Percentiles rank a stretch among this genome's conserved stretches.
Evolutionary conservation across 2,329 filamentous ascomycete genomes (phyloP).

Genomic region (Torrubiella hemipterigena): DNA sequence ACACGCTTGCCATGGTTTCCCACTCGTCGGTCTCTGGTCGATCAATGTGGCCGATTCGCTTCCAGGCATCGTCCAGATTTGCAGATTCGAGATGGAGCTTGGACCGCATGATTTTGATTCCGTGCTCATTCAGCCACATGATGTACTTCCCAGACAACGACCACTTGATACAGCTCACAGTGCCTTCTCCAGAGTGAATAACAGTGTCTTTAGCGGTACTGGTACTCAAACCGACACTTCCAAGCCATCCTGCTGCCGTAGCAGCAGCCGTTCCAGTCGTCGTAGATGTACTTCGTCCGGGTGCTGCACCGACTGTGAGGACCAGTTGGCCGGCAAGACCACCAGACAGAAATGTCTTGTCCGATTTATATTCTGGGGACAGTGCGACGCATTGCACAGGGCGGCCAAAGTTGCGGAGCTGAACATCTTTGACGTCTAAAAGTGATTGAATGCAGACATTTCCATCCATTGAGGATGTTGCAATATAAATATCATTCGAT

Average conservation of each 20-base stretch:
- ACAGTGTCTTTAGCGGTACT: slow-evolving; percentile 76
- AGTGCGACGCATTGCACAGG: slow-evolving; percentile 85
- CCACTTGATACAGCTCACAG: slow-evolving; percentile 88
- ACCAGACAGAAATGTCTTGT: slow-evolving; percentile 81
- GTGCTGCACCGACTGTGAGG: slow-evolving; percentile 68
- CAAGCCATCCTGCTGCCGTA: slow-evolving; percentile 80
- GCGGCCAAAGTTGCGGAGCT: slow-evolving; percentile 82
- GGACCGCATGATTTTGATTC: slow-evolving; percentile 94
- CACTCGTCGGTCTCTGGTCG: slow-evolving; percentile 76
- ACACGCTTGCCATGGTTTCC: slow-evolving; percentile 94
- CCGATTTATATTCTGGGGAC: slow-evolving; percentile 89
- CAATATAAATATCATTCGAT: slow-evolving; percentile 87
- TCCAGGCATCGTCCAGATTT: slow-evolving; percentile 81
- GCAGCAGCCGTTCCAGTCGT: slow-evolving; percentile 75
- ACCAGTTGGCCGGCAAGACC: slow-evolving; percentile 81
- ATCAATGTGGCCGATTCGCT: slow-evolving; percentile 83
- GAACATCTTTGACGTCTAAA: slow-evolving; percentile 78
- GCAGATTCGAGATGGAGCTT: slow-evolving; percentile 67
- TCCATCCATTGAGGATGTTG: slow-evolving; percentile 87
- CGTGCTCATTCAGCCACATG: slow-evolving; percentile 91
- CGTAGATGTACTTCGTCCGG: slow-evolving; percentile 76
- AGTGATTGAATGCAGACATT: slow-evolving; percentile 88
- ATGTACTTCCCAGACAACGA: slow-evolving; percentile 86
- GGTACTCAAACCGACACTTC: slow-evolving; percentile 68
- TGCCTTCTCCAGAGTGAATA: slow-evolving; percentile 83